Conservation (phyloP, 78 protist species). For the Anaeramoeba flamelloides region DNA sequence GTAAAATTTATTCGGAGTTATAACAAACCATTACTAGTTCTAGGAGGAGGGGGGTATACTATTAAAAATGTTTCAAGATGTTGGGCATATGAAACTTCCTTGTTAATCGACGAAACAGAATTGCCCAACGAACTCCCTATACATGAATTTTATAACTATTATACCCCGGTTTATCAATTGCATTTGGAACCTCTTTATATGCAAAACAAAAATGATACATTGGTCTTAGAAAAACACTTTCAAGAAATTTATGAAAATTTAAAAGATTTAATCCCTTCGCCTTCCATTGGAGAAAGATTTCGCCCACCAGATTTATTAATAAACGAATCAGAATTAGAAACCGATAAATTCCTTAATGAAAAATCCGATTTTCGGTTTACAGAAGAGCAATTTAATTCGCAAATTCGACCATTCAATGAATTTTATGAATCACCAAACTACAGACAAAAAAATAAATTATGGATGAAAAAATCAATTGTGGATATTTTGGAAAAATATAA, state of each 20-base stretch:
- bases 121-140: too few relatives aligned
- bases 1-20: conserved; percentile 56
- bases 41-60: conserved; percentile 99
- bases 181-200: neutral
- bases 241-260: neutral
- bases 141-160: neutral
- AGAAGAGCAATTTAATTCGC: too few relatives aligned
- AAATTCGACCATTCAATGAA: too few relatives aligned
- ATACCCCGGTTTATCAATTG: neutral
- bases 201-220: neutral
- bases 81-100: conserved; percentile 88
- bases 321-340: neutral
- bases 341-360: neutral
- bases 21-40: conserved; percentile 65
- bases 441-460: too few relatives aligned
- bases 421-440: too few relatives aligned
- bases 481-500: too few relatives aligned
- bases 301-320: neutral
- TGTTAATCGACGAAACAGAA: too few relatives aligned
- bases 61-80: conserved; percentile 91
- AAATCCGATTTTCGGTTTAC: too few relatives aligned
- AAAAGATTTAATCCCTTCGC: neutral
- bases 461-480: too few relatives aligned
- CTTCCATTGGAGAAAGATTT: neutral
- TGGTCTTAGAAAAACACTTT: neutral